Evolutionary conservation across 768 basidiomycete species (phyloP).

Genomic region (Termitomyces sp.): DNA sequence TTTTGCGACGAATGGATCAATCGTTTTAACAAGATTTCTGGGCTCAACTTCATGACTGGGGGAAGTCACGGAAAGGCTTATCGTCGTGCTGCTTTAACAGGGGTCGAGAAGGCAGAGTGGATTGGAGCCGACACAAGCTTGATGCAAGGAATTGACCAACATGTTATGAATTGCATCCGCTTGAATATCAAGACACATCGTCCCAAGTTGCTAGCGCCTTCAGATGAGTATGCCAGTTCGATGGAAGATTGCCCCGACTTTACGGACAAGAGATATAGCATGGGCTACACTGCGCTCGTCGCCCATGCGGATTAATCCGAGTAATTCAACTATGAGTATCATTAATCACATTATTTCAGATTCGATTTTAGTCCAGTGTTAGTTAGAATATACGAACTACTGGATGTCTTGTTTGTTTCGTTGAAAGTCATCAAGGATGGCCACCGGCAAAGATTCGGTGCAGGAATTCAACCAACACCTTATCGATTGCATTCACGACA

Average conservation of each 20-base stretch:
- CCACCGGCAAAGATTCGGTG: not conserved
- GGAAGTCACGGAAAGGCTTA: not conserved
- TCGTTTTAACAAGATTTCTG: not conserved
- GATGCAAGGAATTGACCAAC: not conserved
- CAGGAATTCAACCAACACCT: not conserved
- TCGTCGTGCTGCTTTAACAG: not conserved
- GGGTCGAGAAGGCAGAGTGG: not conserved
- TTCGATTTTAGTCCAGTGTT: too few species aligned
- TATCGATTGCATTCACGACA: not conserved
- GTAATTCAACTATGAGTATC: too few species aligned
- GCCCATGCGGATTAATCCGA: too few species aligned
- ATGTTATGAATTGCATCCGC: not conserved
- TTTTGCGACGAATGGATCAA: not conserved
- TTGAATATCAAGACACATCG: not conserved
- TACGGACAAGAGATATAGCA: too few species aligned
- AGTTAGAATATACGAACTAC: too few species aligned
- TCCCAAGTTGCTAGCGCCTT: not conserved
- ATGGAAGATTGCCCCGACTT: too few species aligned
- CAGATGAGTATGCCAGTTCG: not conserved
- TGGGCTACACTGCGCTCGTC: too few species aligned
- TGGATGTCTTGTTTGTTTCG: too few species aligned
- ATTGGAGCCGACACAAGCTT: not conserved
- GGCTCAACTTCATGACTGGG: not conserved
- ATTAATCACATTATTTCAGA: too few species aligned
- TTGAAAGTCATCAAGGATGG: not conserved